Conservation (phyloP, 352 stramenopile genomes). For the Pythium monospermum region DNA sequence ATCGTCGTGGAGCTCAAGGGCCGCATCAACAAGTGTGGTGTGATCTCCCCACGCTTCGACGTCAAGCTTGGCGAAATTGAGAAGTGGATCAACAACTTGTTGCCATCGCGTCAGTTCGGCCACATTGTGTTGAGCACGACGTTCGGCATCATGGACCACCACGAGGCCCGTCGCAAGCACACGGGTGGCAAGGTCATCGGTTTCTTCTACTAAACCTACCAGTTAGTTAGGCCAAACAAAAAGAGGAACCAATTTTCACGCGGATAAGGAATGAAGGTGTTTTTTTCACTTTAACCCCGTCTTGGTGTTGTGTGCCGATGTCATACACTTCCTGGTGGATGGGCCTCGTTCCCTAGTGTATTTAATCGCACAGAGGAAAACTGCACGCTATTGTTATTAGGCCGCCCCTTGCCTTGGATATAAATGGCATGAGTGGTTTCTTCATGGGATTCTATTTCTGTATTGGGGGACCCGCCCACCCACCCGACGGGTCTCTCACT, state of each 20-base stretch:
- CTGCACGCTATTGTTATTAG: too few relatives aligned
- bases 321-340: too few relatives aligned
- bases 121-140: slow-evolving; percentile 93
- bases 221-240: slow-evolving; percentile 9
- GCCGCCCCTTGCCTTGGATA: too few relatives aligned
- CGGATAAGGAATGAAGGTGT: slow-evolving; percentile 1
- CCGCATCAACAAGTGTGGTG: slow-evolving; percentile 99
- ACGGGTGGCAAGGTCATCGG: slow-evolving; percentile 99
- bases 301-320: too few relatives aligned
- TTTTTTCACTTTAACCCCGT: neutral
- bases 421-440: too few relatives aligned
- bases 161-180: slow-evolving; percentile 98
- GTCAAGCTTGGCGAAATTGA: slow-evolving; percentile 96
- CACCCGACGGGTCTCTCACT: too few relatives aligned
- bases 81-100: slow-evolving; percentile 99
- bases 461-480: too few relatives aligned
- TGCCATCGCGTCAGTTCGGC: slow-evolving; percentile 98
- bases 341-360: too few relatives aligned
- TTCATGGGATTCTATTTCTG: too few relatives aligned
- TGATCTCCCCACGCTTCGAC: slow-evolving; percentile 99
- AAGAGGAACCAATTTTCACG: slow-evolving; percentile 19
- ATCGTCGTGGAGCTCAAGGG: slow-evolving; percentile 98
- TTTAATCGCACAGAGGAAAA: too few relatives aligned
- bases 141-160: slow-evolving; percentile 91
- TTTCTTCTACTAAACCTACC: slow-evolving; percentile 98